Base-by-base conservation (phyloP, 352 stramenopile species). In the Phytophthora podocarpi region DNA sequence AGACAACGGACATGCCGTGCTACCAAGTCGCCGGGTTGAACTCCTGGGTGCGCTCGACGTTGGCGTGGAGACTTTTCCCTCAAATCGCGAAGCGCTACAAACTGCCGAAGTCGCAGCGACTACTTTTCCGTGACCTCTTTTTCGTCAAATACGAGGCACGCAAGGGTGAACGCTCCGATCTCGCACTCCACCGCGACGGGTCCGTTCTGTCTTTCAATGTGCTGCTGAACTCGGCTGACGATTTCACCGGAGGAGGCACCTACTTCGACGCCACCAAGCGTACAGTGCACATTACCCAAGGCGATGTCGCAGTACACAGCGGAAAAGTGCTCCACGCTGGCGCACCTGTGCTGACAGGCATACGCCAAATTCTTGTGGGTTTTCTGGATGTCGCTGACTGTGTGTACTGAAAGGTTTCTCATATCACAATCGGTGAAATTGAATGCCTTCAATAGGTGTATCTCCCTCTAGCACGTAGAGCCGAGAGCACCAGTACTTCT, bases 131-230 rank as follows among this genome's bases (percentile, higher is more conserved):
- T 23, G 89, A 96, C 43, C 71, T 96, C 18, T 96, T 96, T 52
- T 95, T 84, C 52, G 89, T 96, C 54, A 93, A 93, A 45, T 96
- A 96, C 56, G 85, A 95, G 52, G 86, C 83, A 1, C 68, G 66
- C 2, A 45, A 42, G 0, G 76, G 73, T 9, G 84, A 90, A 49
- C 80, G 89, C 36, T 83, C 80, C 0, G 79, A 88, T 46, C 74
- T 98, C 7, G 81, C 90, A 35, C 73, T 96, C 53, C 95, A 98
- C 63, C 91, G 92, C 16, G 93, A 98, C 64, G 95, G 93, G 23
- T 98, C 92, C 7, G 77, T 97, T 4, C 59, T 98, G n/a, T 98
- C 92, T n/a, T 98, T 98, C 65, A 97, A 97, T 48, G 66, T 98
- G 16, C 48, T 98, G 43, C 72, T 98, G 7, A 97, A 97, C 66